phyloP scores from a whole-genome alignment of 2,329 filamentous ascomycete genomes.

The Botrytis fragariae region DNA sequence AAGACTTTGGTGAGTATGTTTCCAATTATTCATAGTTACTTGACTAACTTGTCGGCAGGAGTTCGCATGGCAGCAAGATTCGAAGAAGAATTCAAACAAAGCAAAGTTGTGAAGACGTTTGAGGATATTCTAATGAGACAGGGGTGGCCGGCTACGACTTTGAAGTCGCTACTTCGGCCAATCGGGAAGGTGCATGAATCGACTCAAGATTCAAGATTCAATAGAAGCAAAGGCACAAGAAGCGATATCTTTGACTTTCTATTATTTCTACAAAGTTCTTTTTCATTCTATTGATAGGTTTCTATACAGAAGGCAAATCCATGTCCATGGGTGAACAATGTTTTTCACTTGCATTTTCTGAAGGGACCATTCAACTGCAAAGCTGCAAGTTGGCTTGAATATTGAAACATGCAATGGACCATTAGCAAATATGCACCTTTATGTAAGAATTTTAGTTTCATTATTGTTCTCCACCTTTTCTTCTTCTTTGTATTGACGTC shows the following conservation, averaged over 20 bases:
- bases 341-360: neutral
- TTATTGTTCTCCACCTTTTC: neutral
- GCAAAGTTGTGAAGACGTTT: conserved; percentile 13
- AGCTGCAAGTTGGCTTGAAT: neutral
- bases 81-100: conserved; percentile 34
- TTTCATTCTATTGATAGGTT: neutral
- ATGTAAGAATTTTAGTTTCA: neutral
- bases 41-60: conserved; percentile 27
- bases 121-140: neutral
- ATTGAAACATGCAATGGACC: neutral
- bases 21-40: neutral
- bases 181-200: conserved; percentile 4
- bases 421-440: neutral
- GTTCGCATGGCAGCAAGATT: conserved; percentile 37
- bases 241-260: neutral
- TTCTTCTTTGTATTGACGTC: neutral
- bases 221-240: neutral
- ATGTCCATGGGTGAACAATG: neutral
- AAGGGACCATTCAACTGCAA: neutral
- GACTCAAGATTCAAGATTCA: neutral
- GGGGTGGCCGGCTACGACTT: neutral
- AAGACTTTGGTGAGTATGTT: conserved; percentile 40
- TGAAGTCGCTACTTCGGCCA: neutral
- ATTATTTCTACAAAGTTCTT: neutral
- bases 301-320: neutral